phyloP scores from a whole-genome alignment of 306 rosid species.

The Oxytropis ochrocephala region DNA sequence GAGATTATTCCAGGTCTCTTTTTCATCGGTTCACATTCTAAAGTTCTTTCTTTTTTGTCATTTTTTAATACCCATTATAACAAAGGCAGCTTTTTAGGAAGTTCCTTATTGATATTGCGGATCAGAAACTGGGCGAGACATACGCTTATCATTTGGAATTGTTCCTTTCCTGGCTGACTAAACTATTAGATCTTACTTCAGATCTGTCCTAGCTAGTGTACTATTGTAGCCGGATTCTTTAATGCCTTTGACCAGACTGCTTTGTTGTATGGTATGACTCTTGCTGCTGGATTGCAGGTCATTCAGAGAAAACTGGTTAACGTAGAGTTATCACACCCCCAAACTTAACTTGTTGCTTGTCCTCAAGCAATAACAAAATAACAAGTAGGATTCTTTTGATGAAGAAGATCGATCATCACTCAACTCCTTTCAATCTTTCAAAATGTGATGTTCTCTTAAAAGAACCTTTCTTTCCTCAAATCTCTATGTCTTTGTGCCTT shows the following conservation, averaged over 20 bases:
- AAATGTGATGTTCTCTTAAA: too few species aligned
- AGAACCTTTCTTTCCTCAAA: too few species aligned
- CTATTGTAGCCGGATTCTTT: neutral
- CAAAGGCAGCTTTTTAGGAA: neutral
- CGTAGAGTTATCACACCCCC: too few species aligned
- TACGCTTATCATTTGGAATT: conserved; percentile 14
- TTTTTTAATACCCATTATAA: neutral
- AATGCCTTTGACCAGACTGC: conserved; percentile 3
- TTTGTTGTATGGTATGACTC: conserved; percentile 21
- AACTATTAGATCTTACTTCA: neutral
- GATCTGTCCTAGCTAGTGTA: neutral
- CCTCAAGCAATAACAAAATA: too few species aligned
- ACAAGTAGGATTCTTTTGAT: too few species aligned
- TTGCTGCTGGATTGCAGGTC: conserved; percentile 41
- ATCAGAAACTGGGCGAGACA: neutral
- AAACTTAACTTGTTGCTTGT: too few species aligned
- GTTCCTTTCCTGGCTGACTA: neutral
- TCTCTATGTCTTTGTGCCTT: too few species aligned
- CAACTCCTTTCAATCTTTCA: too few species aligned
- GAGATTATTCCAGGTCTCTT: too few species aligned
- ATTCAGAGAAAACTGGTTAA: conserved; percentile 55
- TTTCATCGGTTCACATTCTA: conserved; percentile 6
- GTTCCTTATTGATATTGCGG: conserved; percentile 1
- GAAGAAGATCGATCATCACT: too few species aligned
- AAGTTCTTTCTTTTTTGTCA: neutral